Evolutionary conservation across 2,329 filamentous ascomycete genomes (phyloP), one percentile per base, ranked within the genome.

Genomic region (Aureobasidium subglaciale): DNA sequence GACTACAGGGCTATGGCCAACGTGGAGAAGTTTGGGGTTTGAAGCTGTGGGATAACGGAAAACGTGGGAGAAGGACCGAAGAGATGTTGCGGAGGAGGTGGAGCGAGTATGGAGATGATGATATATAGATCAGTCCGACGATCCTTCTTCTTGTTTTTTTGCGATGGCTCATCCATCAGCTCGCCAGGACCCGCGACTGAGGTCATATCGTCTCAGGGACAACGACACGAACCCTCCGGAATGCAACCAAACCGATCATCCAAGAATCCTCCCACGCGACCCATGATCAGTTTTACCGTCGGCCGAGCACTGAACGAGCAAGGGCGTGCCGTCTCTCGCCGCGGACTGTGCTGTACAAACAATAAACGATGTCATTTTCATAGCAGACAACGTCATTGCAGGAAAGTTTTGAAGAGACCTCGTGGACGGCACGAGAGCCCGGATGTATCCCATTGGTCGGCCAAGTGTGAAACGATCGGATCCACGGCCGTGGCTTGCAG

Each of bases 21-120:
- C 30, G 50, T 30, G 50, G 50, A 55, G 50, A 43, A 55, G 22
- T 43, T 55, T 43, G 38, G 50, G 40, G 50, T 25, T 30, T 24
- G 4, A 30, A 11, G 7, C 15, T 43, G 50, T 34, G 32, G 50
- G 48, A 52, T 29, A 30, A 16, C 2, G 32, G 40, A 13, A 52
- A 55, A 45, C 30, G 50, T 55, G 50, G 46, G 50, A 55, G 37
- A 55, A 55, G 50, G 50, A 55, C 50, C 50, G 50, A 55, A 55
- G 24, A 45, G 22, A 24, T 16, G 50, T 53, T n/a, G n/a, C n/a
- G n/a, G n/a, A n/a, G n/a, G n/a, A 41, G 24, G 40, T 20, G 50
- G 50, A 55, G 40, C 25, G 29, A 5, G 3, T 27, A 37, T 45
- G 40, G 40, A 37, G 50, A 24, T 52, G 16, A n/a, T 20, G 22